These are phyloP conservation scores for Albifimbria verrucaria DNA, from an alignment of 2,329 filamentous ascomycete genomes.

Conservation along the genomic window DNA sequence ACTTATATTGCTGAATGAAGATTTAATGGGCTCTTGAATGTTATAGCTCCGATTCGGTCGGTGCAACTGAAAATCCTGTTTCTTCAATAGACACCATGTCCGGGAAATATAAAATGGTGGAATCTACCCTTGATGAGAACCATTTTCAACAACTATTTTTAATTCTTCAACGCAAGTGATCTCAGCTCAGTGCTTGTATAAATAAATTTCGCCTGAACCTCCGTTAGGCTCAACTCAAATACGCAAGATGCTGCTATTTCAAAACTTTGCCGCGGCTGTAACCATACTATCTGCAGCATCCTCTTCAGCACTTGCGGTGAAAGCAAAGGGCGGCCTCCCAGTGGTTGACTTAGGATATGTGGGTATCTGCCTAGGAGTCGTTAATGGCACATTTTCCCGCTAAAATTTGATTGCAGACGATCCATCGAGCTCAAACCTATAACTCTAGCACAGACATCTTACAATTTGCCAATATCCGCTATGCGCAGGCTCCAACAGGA, in stretches of 20 bases:
- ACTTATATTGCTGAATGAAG: no score
- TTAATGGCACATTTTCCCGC: not conserved
- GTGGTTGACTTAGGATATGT: constrained; percentile 9
- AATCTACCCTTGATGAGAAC: not conserved
- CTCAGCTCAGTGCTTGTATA: no score
- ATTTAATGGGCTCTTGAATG: no score
- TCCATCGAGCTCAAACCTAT: constrained; percentile 8
- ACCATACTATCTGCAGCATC: not conserved
- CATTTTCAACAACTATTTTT: not conserved
- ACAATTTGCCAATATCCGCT: constrained; percentile 21
- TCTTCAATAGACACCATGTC: no score
- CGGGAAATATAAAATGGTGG: no score
- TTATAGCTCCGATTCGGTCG: no score
- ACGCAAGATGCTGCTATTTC: no score
- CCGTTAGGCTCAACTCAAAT: no score
- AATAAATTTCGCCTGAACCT: no score
- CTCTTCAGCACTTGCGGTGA: not conserved
- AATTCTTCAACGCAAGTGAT: no score
- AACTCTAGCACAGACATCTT: constrained; percentile 10
- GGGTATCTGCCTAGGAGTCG: not conserved
- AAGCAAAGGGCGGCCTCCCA: not conserved
- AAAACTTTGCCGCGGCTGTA: not conserved
- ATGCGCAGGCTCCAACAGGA: constrained; percentile 14
- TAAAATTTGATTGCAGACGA: not conserved
- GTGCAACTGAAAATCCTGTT: no score